Conservation (phyloP, 768 basidiomycete species). For the Mycena floridula region DNA sequence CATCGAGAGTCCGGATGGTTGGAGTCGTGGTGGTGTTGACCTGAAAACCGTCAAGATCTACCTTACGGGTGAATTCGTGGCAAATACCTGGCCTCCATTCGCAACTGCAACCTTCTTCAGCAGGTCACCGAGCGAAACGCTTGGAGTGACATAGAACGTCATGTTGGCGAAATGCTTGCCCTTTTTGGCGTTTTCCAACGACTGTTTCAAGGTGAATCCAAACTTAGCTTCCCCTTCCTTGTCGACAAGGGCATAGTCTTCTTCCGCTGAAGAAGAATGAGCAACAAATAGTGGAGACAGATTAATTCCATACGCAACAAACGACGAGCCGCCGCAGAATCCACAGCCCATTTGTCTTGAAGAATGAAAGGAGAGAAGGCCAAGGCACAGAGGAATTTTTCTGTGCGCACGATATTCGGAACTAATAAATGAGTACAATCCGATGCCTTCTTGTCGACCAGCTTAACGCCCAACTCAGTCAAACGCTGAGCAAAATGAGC, state of each 20-base stretch:
- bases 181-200: slow-evolving; percentile 51
- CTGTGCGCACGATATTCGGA: slow-evolving; percentile 67
- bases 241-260: slow-evolving; percentile 56
- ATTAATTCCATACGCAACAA: slow-evolving; percentile 46
- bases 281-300: slow-evolving; percentile 1
- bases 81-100: slow-evolving; percentile 61
- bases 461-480: slow-evolving; percentile 59
- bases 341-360: slow-evolving; percentile 60
- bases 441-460: slow-evolving; percentile 48
- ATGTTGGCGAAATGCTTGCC: slow-evolving; percentile 57
- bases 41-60: slow-evolving; percentile 3
- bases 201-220: slow-evolving; percentile 55
- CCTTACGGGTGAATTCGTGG: neutral
- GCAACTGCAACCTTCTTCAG: slow-evolving; percentile 65
- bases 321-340: slow-evolving; percentile 46
- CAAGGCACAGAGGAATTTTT: slow-evolving; percentile 82
- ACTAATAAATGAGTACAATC: slow-evolving; percentile 81
- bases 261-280: slow-evolving; percentile 44
- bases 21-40: slow-evolving; percentile 37
- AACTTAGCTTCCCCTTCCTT: slow-evolving; percentile 58
- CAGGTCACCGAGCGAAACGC: slow-evolving; percentile 54
- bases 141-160: slow-evolving; percentile 72
- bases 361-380: slow-evolving; percentile 57
- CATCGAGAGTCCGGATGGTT: slow-evolving; percentile 48
- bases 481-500: too few species aligned